These are phyloP conservation scores for Rhodotorula sp. DNA, from an alignment of 1,284 basidiomycete species.

Conservation along the genomic window DNA sequence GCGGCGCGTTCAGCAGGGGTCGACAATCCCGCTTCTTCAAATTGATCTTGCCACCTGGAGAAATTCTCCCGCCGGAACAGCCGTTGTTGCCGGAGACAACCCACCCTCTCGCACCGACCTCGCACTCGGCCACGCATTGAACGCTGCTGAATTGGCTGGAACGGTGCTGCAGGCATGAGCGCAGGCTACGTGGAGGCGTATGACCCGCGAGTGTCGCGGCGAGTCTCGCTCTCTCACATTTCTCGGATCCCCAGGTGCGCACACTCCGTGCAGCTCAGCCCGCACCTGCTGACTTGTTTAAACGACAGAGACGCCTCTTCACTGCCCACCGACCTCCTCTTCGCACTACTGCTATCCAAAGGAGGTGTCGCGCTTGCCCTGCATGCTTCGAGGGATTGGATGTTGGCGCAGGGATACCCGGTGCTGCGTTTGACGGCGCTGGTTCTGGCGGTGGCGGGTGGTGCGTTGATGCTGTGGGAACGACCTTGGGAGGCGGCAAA, in stretches of 20 bases:
- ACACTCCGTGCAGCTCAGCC: too few species aligned
- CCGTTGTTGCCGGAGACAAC: too few species aligned
- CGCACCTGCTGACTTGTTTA: neutral
- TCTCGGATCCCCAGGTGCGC: conserved; percentile 2
- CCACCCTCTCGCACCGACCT: too few species aligned
- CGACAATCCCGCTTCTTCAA: too few species aligned
- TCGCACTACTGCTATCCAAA: conserved; percentile 40
- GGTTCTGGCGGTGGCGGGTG: conserved; percentile 23
- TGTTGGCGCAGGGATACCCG: conserved; percentile 30
- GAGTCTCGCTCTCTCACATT: conserved; percentile 17
- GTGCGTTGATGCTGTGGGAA: conserved; percentile 22
- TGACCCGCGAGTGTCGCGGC: conserved; percentile 23
- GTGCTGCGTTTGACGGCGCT: conserved; percentile 27
- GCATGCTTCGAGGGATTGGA: conserved; percentile 41
- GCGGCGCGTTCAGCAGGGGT: too few species aligned
- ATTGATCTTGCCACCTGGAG: too few species aligned
- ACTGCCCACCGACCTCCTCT: conserved; percentile 40
- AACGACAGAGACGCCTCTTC: conserved; percentile 8
- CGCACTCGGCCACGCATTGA: too few species aligned
- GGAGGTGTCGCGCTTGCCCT: conserved; percentile 41
- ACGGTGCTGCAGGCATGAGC: conserved; percentile 7
- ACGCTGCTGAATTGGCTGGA: neutral
- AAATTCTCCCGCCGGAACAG: too few species aligned
- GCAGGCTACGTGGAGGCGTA: conserved; percentile 27
- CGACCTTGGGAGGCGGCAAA: conserved; percentile 22